These are phyloP conservation scores for Pyrus hybrid DNA, from an alignment of 331 rosid genomes.

Conservation along the genomic window DNA sequence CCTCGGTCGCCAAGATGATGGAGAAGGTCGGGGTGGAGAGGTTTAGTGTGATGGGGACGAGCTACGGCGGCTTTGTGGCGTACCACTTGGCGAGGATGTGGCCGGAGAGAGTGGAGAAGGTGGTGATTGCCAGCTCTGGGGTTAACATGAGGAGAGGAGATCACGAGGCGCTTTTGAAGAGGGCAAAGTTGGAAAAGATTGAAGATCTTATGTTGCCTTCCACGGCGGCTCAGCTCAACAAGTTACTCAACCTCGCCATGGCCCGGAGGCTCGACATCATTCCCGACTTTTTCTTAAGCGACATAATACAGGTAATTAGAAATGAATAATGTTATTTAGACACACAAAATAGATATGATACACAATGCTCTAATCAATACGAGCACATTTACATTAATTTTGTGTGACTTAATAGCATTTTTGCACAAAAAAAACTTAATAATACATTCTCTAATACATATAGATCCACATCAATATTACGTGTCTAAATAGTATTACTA, in stretches of 20 bases:
- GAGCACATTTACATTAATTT: no score
- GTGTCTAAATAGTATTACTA: no score
- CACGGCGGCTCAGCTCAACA: slow-evolving; percentile 45
- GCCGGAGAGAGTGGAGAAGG: slow-evolving; percentile 67
- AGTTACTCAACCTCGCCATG: slow-evolving; percentile 35
- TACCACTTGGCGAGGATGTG: slow-evolving; percentile 52
- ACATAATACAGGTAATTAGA: slow-evolving; percentile 37
- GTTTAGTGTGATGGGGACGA: slow-evolving; percentile 61
- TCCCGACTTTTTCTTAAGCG: slow-evolving; percentile 57
- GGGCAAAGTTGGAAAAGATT: slow-evolving; percentile 45
- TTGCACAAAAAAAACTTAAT: no score
- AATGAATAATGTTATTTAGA: no score
- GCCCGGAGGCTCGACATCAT: slow-evolving; percentile 6
- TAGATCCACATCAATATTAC: no score
- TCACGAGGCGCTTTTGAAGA: slow-evolving; percentile 33
- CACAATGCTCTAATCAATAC: no score
- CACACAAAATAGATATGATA: no score
- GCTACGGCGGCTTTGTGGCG: slow-evolving; percentile 89
- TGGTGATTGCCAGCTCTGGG: slow-evolving; percentile 85
- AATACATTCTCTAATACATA: no score
- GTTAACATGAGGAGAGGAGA: slow-evolving; percentile 48
- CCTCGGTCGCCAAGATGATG: slow-evolving; percentile 46
- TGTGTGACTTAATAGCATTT: no score
- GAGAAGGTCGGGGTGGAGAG: slow-evolving; percentile 37
- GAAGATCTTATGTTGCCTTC: slow-evolving; percentile 72